Evolutionary conservation across 345 rosid species (phyloP).

Genomic region (Aquilaria malaccensis): DNA sequence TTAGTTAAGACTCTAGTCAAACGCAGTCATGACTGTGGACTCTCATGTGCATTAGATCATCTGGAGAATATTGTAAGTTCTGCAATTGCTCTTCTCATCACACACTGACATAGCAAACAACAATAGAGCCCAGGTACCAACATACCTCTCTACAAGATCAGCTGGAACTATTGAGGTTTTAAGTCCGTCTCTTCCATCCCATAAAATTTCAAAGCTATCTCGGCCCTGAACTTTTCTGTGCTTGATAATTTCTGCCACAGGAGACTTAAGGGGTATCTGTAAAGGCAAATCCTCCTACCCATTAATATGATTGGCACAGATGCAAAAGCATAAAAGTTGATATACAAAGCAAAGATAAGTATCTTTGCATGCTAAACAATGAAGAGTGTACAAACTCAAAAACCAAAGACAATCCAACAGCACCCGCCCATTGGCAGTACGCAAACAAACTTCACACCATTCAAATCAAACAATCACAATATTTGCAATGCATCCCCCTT

Average conservation of each 20-base stretch:
- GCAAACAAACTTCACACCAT: too few species aligned
- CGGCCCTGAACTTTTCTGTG: conserved; percentile 58
- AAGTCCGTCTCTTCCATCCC: conserved; percentile 63
- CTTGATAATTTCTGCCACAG: conserved; percentile 67
- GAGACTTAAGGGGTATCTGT: conserved; percentile 72
- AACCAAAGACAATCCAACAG: too few species aligned
- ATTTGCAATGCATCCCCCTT: too few species aligned
- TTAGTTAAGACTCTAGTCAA: too few species aligned
- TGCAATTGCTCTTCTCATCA: neutral
- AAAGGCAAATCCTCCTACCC: neutral
- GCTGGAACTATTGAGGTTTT: conserved; percentile 64
- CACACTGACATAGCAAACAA: neutral
- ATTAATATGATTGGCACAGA: neutral
- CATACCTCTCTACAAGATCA: conserved; percentile 73
- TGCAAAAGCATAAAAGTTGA: neutral
- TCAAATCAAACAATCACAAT: too few species aligned
- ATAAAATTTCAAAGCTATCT: conserved; percentile 72
- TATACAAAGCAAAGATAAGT: neutral
- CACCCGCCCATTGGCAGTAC: too few species aligned
- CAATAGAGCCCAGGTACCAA: neutral
- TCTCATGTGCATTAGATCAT: too few species aligned
- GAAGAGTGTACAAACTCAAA: too few species aligned
- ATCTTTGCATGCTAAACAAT: too few species aligned
- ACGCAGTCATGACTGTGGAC: too few species aligned
- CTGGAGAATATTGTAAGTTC: too few species aligned